Base-by-base conservation (phyloP, 345 rosid species). In the Eucalyptus dawsonii region DNA sequence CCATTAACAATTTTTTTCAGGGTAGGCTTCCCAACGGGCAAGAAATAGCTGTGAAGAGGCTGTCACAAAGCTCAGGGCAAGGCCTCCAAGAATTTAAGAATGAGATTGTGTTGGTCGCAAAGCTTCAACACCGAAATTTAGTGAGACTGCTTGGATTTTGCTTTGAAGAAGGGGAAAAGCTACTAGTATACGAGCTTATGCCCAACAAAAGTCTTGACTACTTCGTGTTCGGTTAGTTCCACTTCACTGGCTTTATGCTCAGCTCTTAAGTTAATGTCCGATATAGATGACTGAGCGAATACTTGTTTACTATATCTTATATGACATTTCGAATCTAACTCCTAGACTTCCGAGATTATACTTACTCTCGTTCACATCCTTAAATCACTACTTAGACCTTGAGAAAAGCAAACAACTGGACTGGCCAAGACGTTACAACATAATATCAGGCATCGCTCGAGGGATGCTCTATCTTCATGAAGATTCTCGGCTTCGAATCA, bases 391-490 rank as follows among this genome's bases (percentile, higher is more conserved):
- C 62, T 21, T 22, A 56, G 62, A 56, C 62, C 27, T 0, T 6
- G 13, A 22, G 62, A 22, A 56, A 56, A 56, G 62, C 62, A 56
- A 56, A 22, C 62, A 56, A 56, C 0, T 56, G 6, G 62, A 56
- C 6, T 56, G 29, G 29, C 62, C 29, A 56, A 92, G 6, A 15
- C 91, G 93, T 14, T 89, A 91, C 87, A 90, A 91, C 14, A 93
- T 94, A 10, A 90, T 94, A 1, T 87, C 51, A 31, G 94, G 94
- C 53, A 91, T 93, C 24, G 92, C 94, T 22, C 45, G 92, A 49
- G 95, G 96, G 6, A 87, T 94, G 87, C 89, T 93, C 9, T 94
- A 93, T 88, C 93, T 94, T 67, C 95, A 94, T 6, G 94, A 94
- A 50, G 93, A 93, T 31, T 93, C 94, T 65, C 86, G 93, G 3